These are phyloP conservation scores for Capsicum rhomboideum DNA, from an alignment of 257 asterid species.

Conservation along the genomic window DNA sequence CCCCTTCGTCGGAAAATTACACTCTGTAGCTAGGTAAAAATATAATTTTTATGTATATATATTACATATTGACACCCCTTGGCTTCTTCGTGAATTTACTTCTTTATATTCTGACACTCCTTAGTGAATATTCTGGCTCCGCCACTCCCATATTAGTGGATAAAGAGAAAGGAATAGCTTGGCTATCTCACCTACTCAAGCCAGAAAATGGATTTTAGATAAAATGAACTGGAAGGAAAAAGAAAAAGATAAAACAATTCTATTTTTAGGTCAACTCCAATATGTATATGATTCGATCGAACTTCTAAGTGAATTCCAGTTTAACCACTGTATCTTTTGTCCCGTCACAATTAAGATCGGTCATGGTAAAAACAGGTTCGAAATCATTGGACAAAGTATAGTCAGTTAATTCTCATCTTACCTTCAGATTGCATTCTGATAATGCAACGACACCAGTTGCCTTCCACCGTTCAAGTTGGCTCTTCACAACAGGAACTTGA, in stretches of 20 bases:
- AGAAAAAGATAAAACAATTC: not conserved
- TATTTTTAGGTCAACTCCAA: not conserved
- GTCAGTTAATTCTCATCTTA: constrained; percentile 11
- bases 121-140: no score
- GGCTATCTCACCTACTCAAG: not conserved
- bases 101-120: no score
- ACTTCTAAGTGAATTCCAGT: not conserved
- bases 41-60: no score
- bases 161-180: not conserved
- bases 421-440: constrained; percentile 52
- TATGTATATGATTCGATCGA: not conserved
- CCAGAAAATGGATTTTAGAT: not conserved
- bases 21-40: no score
- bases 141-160: not conserved
- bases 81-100: no score
- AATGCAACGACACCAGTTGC: constrained; percentile 65
- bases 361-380: not conserved
- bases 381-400: not conserved
- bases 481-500: constrained; percentile 25
- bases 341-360: not conserved
- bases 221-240: not conserved
- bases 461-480: constrained; percentile 59
- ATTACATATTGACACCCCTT: no score
- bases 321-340: not conserved
- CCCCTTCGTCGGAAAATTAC: no score